A percentile compares a stretch with the other conserved stretches of the same genome.
These are phyloP conservation scores for Phytophthora gonapodyides DNA, from an alignment of 352 stramenopile genomes.

Conservation along the genomic window DNA sequence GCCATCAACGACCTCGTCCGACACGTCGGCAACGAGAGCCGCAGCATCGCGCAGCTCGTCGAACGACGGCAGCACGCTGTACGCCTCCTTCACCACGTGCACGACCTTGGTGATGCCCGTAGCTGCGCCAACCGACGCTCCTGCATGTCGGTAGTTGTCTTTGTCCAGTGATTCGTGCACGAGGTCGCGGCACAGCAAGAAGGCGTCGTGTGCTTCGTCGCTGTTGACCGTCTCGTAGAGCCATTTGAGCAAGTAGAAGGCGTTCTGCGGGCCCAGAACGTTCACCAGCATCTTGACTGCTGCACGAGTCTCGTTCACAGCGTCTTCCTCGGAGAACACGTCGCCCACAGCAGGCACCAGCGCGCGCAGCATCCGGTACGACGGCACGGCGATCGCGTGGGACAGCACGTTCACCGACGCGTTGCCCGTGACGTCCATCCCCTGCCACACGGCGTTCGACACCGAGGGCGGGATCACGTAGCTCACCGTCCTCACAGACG, in stretches of 20 bases:
- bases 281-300: constrained; percentile 59
- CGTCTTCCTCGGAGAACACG: constrained; percentile 62
- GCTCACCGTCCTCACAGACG: constrained; percentile 53
- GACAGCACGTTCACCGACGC: constrained; percentile 61
- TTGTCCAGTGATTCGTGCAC: constrained; percentile 59
- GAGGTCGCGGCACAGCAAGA: constrained; percentile 70
- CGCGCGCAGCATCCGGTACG: constrained; percentile 61
- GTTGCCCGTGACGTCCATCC: constrained; percentile 64
- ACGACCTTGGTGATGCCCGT: constrained; percentile 51
- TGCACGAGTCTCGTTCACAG: constrained; percentile 51
- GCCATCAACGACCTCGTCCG: constrained; percentile 53
- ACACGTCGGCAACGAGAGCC: constrained; percentile 63
- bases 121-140: constrained; percentile 43
- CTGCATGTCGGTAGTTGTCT: constrained; percentile 64
- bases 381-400: constrained; percentile 69
- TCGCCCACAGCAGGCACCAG: constrained; percentile 50
- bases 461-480: constrained; percentile 66
- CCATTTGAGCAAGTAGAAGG: constrained; percentile 72
- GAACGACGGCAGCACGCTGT: constrained; percentile 63
- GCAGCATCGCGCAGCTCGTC: constrained; percentile 65
- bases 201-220: constrained; percentile 69
- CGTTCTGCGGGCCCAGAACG: constrained; percentile 71
- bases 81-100: constrained; percentile 52
- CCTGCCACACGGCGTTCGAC: constrained; percentile 64
- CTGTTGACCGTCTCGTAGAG: constrained; percentile 78